Conservation (phyloP, 345 rosid species). For the Eucalyptus victrix region DNA sequence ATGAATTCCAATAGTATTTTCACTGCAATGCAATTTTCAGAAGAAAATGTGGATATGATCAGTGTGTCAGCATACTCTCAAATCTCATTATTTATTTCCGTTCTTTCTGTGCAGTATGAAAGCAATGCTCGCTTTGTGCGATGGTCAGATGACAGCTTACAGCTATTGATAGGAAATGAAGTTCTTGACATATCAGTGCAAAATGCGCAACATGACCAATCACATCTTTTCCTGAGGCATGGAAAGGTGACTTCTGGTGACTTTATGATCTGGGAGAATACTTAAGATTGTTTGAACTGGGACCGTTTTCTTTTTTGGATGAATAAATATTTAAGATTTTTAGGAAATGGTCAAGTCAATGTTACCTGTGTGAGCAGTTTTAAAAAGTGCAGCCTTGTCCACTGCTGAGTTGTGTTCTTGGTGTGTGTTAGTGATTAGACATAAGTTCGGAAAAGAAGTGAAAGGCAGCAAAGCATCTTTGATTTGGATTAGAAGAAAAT, state of each 20-base stretch:
- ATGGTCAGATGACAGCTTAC: constrained; percentile 99
- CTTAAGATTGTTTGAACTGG: neutral
- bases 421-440: neutral
- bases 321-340: neutral
- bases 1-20: neutral
- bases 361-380: neutral
- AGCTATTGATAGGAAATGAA: constrained; percentile 92
- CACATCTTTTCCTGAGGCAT: constrained; percentile 91
- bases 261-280: neutral
- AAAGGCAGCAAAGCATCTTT: neutral
- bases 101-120: constrained; percentile 48
- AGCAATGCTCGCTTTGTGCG: constrained; percentile 98
- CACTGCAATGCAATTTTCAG: neutral
- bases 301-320: neutral
- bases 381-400: neutral
- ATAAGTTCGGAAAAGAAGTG: neutral
- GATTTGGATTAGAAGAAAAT: neutral
- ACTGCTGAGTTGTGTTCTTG: neutral
- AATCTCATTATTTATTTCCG: neutral
- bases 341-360: neutral
- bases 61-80: neutral
- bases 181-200: constrained; percentile 96
- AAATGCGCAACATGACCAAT: constrained; percentile 81
- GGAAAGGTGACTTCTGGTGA: constrained; percentile 53
- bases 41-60: neutral